Percentiles rank a stretch among this genome's conserved stretches.
These are phyloP conservation scores for Zizania palustris DNA, from an alignment of 202 grass and related monocot genomes.

Conservation along the genomic window DNA sequence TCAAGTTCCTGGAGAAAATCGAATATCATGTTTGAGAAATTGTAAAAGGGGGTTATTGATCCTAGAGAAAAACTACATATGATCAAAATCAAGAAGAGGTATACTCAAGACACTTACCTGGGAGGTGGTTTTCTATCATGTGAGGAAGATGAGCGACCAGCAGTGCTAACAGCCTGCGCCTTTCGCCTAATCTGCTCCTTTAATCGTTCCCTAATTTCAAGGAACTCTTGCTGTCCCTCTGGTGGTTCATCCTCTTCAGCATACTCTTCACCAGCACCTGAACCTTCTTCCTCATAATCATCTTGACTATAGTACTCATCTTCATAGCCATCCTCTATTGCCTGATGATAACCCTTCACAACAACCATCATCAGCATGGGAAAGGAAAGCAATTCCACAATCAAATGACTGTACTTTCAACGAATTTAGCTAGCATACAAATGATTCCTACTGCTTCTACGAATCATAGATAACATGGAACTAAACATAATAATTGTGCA, in stretches of 20 bases:
- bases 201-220: constrained; percentile 64
- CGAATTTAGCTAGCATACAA: neutral
- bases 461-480: neutral
- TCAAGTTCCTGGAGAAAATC: neutral
- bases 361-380: neutral
- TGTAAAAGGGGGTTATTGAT: constrained; percentile 1
- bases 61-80: neutral
- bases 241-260: constrained; percentile 47
- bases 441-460: constrained; percentile 3
- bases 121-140: constrained; percentile 47
- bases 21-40: constrained; percentile 7
- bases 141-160: constrained; percentile 48
- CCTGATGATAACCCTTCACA: constrained; percentile 50
- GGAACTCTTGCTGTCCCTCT: constrained; percentile 72
- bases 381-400: neutral
- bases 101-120: constrained; percentile 47
- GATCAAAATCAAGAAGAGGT: constrained; percentile 16
- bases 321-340: constrained; percentile 55
- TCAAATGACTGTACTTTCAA: neutral
- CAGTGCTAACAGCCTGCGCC: constrained; percentile 38
- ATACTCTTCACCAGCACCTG: constrained; percentile 43
- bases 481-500: neutral
- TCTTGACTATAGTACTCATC: constrained; percentile 65
- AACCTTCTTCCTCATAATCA: constrained; percentile 63
- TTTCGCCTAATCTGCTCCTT: constrained; percentile 66